phyloP scores from a whole-genome alignment of 129 eudicot genomes.

The Lactuca sativa region DNA sequence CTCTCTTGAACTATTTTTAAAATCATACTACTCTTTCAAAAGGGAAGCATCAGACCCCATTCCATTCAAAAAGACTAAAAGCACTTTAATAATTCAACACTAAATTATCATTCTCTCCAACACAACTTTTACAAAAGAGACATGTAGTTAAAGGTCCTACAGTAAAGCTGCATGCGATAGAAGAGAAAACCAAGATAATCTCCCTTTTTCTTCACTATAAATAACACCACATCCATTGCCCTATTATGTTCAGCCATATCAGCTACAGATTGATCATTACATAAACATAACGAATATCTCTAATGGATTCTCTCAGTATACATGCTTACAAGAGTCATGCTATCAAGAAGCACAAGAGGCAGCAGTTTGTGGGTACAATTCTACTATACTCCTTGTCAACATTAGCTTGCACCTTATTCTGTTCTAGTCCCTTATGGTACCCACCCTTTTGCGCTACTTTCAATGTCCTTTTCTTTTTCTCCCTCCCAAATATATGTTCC shows the following conservation, averaged over 20 bases:
- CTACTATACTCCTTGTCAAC: constrained; percentile 45
- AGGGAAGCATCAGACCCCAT: constrained; percentile 1
- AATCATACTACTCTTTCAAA: background rate
- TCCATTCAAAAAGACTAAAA: constrained; percentile 30
- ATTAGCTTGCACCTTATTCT: constrained; percentile 45
- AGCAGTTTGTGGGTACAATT: constrained; percentile 41
- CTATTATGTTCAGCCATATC: constrained; percentile 37
- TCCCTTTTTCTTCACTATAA: constrained; percentile 35
- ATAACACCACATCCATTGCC: constrained; percentile 25
- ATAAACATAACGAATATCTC: constrained; percentile 8
- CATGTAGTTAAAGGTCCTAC: constrained; percentile 30
- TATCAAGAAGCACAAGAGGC: constrained; percentile 51
- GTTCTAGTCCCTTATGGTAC: constrained; percentile 60
- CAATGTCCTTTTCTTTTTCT: constrained; percentile 37
- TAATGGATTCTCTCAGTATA: constrained; percentile 46
- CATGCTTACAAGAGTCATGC: constrained; percentile 53
- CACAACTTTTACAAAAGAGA: constrained; percentile 42
- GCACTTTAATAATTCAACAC: constrained; percentile 19
- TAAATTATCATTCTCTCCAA: constrained; percentile 19
- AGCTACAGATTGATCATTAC: background rate
- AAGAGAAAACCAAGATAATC: constrained; percentile 25
- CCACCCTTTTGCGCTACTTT: constrained; percentile 46
- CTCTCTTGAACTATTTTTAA: background rate
- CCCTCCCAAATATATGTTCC: constrained; percentile 41
- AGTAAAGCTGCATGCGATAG: constrained; percentile 35